Percentiles rank a stretch among this genome's conserved stretches.
Evolutionary conservation across 2,329 filamentous ascomycete genomes (phyloP).

Genomic region (Dactylellina drechsleri): DNA sequence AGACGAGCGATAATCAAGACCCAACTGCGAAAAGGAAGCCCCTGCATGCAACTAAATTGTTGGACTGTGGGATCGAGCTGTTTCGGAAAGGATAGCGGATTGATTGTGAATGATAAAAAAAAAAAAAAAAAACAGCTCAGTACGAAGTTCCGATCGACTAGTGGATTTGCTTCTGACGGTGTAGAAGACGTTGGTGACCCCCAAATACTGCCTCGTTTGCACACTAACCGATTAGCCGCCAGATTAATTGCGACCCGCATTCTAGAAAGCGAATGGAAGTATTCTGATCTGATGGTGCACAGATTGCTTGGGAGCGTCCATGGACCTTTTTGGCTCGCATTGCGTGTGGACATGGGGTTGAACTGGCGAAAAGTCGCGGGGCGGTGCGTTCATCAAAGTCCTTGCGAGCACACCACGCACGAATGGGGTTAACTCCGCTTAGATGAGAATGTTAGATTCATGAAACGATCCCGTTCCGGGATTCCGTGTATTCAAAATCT

Average conservation of each 20-base stretch:
- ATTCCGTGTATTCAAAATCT: conserved; percentile 44
- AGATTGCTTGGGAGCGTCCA: background rate
- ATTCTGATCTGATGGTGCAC: conserved; percentile 14
- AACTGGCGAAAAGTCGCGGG: background rate
- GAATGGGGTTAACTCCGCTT: conserved; percentile 18
- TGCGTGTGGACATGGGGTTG: conserved; percentile 36
- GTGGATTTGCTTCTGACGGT: no score
- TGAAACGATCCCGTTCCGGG: conserved; percentile 49
- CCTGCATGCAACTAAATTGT: conserved; percentile 32
- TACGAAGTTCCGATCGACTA: no score
- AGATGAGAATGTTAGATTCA: conserved; percentile 17
- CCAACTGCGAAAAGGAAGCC: conserved; percentile 40
- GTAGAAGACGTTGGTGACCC: conserved; percentile 22
- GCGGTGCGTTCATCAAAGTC: background rate
- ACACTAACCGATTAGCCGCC: conserved; percentile 39
- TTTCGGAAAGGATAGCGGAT: conserved; percentile 28
- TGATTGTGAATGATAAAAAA: conserved; percentile 13
- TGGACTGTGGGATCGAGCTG: conserved; percentile 13
- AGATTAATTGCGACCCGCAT: conserved; percentile 30
- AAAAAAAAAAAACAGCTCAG: conserved; percentile 3
- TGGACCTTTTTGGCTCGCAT: conserved; percentile 25
- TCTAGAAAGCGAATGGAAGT: conserved; percentile 51
- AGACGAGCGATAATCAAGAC: conserved; percentile 48
- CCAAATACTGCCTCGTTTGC: conserved; percentile 20
- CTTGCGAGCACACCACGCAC: background rate